Evolutionary conservation across 805 yeast species (phyloP), one percentile per base, ranked within the genome.

Genomic region (Suhomyces tanzawaensis): DNA sequence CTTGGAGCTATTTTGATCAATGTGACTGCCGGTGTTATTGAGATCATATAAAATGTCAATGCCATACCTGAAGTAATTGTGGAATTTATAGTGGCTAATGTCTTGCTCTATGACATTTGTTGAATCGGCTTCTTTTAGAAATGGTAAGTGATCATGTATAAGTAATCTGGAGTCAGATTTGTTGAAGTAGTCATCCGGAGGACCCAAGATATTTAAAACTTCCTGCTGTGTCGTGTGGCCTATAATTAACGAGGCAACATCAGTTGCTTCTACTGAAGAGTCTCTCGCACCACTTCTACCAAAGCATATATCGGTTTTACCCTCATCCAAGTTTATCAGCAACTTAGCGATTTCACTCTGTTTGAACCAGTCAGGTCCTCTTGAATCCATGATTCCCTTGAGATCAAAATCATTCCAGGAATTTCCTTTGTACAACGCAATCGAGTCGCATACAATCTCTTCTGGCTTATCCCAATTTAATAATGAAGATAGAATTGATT

Each of bases 21-120:
- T 25, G 14, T 11, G n/a, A 13, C 19, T 17, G 12, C 37, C 31
- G 19, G 19, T 25, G 15, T 33, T 31, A 40, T 58, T 59, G 24
- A 74, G 57, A 27, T 70, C 69, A 53, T 76, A 79, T 17, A 78
- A 54, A 7, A 78, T 52, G 52, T 79, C 85, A 28, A 78, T 55
- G 0, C 85, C 85, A 45, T 52, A 64, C 16, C 65, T 52, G 52
- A 70, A 79, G 51, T 79, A 79, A 49, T 79, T 79, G 53, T 79
- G 83, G 45, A 78, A 74, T 34, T 71, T 66, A 42, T 52, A 53
- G 27, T 41, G 45, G 28, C 33, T 27, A n/a, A 42, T 28, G n/a
- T 42, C 44, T 28, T 27, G 34, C 9, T 37, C 38, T 9, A 34
- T 19, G 15, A n/a, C 11, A 19, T 16, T 27, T 12, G 19, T 17